These are phyloP conservation scores for Salvia hispanica DNA, from an alignment of 257 asterid genomes.

Conservation along the genomic window DNA sequence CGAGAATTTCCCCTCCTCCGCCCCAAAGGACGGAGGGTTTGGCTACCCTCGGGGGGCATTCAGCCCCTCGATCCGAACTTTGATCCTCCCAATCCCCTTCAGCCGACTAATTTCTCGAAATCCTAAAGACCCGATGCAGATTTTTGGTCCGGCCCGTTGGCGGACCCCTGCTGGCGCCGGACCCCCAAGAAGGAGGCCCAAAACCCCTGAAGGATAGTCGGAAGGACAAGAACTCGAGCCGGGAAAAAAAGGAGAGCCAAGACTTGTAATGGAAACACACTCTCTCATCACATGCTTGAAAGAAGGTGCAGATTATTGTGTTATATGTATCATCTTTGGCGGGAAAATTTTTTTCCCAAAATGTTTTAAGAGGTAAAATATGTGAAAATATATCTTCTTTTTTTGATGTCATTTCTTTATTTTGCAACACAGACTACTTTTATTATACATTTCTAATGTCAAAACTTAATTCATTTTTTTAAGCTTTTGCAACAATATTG, in stretches of 20 bases:
- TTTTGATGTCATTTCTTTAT: slow-evolving; percentile 4
- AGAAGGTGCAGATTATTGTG: slow-evolving; percentile 29
- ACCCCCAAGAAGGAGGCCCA: slow-evolving; percentile 52
- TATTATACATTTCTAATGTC: slow-evolving; percentile 27
- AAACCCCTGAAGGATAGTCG: slow-evolving; percentile 50
- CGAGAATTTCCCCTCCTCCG: slow-evolving; percentile 85
- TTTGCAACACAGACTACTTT: slow-evolving; percentile 27
- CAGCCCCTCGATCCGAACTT: slow-evolving; percentile 55
- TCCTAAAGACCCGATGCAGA: slow-evolving; percentile 71
- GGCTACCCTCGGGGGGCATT: slow-evolving; percentile 59
- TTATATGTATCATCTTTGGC: slow-evolving; percentile 28
- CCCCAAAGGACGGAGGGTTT: slow-evolving; percentile 79
- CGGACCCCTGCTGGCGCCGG: slow-evolving; percentile 47
- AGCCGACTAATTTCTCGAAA: slow-evolving; percentile 72
- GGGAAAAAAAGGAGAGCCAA: slow-evolving; percentile 49
- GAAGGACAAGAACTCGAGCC: slow-evolving; percentile 39
- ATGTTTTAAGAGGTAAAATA: slow-evolving; percentile 30
- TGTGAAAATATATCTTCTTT: slow-evolving; percentile 20
- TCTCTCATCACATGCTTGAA: slow-evolving; percentile 29
- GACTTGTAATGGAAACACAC: slow-evolving; percentile 38
- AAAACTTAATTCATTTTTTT: background rate
- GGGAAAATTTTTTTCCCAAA: slow-evolving; percentile 31
- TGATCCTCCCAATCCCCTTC: slow-evolving; percentile 75
- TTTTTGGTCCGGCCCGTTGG: slow-evolving; percentile 91
- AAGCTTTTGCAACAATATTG: background rate